Base-by-base conservation (phyloP, 2,329 filamentous ascomycete genomes). In the Aureobasidium mangrovei region DNA sequence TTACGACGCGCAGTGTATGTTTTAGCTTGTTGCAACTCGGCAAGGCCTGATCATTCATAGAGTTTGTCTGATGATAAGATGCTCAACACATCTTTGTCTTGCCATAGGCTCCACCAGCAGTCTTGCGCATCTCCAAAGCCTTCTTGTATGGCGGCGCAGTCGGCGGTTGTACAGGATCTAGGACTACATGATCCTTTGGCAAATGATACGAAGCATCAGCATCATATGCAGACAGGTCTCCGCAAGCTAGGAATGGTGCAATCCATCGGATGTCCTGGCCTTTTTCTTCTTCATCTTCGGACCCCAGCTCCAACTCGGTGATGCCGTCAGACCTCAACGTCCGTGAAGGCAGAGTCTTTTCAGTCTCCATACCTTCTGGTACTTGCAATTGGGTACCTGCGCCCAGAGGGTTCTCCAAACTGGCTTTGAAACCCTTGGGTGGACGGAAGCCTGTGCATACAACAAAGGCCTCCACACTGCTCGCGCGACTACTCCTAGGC, bases 401-500 rank as follows among this genome's bases (percentile, higher is more conserved):
- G 1, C 86, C 86, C 1, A 93, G 72, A 2, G 87, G 87, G 62
- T 84, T 82, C 62, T 90, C 85, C 3, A 93, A 72, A 63, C 84
- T 90, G 3, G 87, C 83, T 43, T 78, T 79, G 71, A 90, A 93
- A 0, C 86, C 86, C 10, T 75, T 71, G 0, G 91, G 91, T 3
- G 89, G 91, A 26, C 79, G 77, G 67, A 97, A 98, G 58, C 90
- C 88, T 62, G 94, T 80, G 68, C 93, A 96, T 12, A 98, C 91
- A 44, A 98, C 88, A 62, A 98, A 98, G 0, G 93, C 91, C 69
- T 98, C 93, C 24, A 98, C 84, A 70, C 90, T 95, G 70, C 91
- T 97, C 1, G 91, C 93, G n/a, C 93, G 81, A 65, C 89, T 95
- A 59, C 89, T 95, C 53, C 93, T 77, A 2, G 93, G 93, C 74